Evolutionary conservation across 2,329 filamentous ascomycete genomes (phyloP).

Genomic region (Colletotrichum higginsianum): DNA sequence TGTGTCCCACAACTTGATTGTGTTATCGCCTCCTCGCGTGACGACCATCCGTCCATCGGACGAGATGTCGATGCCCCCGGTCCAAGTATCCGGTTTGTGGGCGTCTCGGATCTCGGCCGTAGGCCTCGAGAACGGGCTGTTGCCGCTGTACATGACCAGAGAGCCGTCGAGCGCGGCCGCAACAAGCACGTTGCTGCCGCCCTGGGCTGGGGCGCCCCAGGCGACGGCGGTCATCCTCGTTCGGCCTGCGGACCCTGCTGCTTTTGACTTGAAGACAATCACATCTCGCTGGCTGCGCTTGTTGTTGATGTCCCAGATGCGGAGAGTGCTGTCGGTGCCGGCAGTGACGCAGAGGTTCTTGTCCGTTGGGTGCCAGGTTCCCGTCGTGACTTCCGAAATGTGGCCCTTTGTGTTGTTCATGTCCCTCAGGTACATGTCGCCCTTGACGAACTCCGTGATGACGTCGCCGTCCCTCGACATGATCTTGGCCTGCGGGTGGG

Average conservation of each 20-base stretch:
- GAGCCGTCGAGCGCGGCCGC: constrained; percentile 90
- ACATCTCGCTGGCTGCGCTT: constrained; percentile 92
- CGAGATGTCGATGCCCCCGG: constrained; percentile 91
- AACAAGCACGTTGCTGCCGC: constrained; percentile 84
- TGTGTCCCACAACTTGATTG: constrained; percentile 97
- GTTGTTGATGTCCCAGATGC: constrained; percentile 97
- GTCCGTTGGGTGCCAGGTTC: constrained; percentile 91
- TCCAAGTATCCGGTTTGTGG: constrained; percentile 89
- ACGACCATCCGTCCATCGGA: constrained; percentile 91
- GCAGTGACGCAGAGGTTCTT: constrained; percentile 90
- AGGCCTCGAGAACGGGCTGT: constrained; percentile 88
- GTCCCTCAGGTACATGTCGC: constrained; percentile 97
- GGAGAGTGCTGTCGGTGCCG: constrained; percentile 93
- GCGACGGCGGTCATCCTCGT: constrained; percentile 94
- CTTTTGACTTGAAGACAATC: constrained; percentile 94
- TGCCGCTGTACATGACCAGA: constrained; percentile 91
- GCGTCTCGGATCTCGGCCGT: constrained; percentile 87
- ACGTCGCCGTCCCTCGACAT: constrained; percentile 90
- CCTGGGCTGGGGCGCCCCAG: constrained; percentile 84
- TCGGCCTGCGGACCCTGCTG: constrained; percentile 88
- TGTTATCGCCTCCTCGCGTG: constrained; percentile 90
- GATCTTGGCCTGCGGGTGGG: constrained; percentile 91
- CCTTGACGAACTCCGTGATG: constrained; percentile 91
- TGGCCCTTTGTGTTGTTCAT: constrained; percentile 99
- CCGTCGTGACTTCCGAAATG: constrained; percentile 90